Evolutionary conservation across 495 filamentous ascomycete species (phyloP).

Genomic region (Xylaria nigripes): DNA sequence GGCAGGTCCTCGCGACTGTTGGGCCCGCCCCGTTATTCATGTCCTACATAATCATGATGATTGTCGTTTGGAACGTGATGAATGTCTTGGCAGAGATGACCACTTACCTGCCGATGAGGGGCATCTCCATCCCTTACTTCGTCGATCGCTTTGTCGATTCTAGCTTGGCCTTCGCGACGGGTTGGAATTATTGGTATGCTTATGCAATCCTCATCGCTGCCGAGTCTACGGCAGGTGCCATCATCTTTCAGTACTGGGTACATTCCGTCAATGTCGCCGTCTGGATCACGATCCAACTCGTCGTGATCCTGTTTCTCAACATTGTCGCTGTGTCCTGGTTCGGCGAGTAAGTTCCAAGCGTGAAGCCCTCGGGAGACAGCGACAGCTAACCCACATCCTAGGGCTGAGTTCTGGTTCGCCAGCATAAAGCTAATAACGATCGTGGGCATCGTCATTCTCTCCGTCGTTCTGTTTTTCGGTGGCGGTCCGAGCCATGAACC

Average conservation of each 20-base stretch:
- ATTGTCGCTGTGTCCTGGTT: constrained; percentile 46
- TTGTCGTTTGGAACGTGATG: constrained; percentile 36
- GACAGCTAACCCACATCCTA: neutral
- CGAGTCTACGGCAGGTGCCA: constrained; percentile 42
- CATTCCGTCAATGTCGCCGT: constrained; percentile 43
- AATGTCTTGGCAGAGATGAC: constrained; percentile 43
- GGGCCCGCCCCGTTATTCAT: constrained; percentile 45
- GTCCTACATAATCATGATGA: constrained; percentile 43
- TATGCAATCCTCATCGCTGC: constrained; percentile 43
- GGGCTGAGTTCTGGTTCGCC: constrained; percentile 56
- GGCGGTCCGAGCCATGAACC: constrained; percentile 49
- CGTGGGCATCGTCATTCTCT: constrained; percentile 58
- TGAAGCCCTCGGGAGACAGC: neutral
- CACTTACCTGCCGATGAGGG: constrained; percentile 56
- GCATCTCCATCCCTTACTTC: constrained; percentile 53
- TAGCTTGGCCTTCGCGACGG: constrained; percentile 70
- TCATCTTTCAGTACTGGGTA: constrained; percentile 51
- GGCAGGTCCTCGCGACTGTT: constrained; percentile 37
- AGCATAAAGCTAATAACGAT: constrained; percentile 64
- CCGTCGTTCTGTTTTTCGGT: constrained; percentile 63
- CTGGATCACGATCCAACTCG: constrained; percentile 51
- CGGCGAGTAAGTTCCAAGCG: constrained; percentile 35
- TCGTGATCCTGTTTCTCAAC: constrained; percentile 37
- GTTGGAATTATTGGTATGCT: constrained; percentile 62
- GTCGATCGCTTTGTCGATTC: constrained; percentile 66